Conservation (phyloP, 2,329 filamentous ascomycete genomes). For the Apiospora aurea region DNA sequence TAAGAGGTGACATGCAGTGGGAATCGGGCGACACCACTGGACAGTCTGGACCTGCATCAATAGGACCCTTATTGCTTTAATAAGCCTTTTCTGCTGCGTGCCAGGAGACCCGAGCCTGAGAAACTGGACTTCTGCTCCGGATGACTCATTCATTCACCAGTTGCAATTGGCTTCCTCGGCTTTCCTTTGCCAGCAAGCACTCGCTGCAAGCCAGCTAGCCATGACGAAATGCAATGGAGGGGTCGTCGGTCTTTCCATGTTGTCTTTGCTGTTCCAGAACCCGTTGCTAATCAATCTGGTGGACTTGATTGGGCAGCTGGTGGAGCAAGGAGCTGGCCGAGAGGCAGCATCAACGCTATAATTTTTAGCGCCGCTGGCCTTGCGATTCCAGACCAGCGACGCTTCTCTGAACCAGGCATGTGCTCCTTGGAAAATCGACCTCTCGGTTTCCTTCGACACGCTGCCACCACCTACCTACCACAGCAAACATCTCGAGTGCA, state of each 20-base stretch:
- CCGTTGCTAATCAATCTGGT: background rate
- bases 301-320: background rate
- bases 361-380: background rate
- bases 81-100: background rate
- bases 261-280: background rate
- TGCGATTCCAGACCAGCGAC: background rate
- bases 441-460: conserved; percentile 2
- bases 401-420: conserved; percentile 12
- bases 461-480: background rate
- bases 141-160: background rate
- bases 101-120: conserved; percentile 1
- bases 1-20: background rate
- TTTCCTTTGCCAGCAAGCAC: background rate
- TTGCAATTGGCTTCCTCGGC: background rate
- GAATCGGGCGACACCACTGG: background rate
- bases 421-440: conserved; percentile 5
- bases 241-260: background rate
- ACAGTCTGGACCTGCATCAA: background rate
- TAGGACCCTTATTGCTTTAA: conserved; percentile 6
- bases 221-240: conserved; percentile 4
- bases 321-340: background rate
- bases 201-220: background rate
- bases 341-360: background rate
- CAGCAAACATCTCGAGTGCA: background rate
- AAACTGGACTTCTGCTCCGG: background rate